Conservation (phyloP, 352 stramenopile genomes). For the Pythium apleroticum region DNA sequence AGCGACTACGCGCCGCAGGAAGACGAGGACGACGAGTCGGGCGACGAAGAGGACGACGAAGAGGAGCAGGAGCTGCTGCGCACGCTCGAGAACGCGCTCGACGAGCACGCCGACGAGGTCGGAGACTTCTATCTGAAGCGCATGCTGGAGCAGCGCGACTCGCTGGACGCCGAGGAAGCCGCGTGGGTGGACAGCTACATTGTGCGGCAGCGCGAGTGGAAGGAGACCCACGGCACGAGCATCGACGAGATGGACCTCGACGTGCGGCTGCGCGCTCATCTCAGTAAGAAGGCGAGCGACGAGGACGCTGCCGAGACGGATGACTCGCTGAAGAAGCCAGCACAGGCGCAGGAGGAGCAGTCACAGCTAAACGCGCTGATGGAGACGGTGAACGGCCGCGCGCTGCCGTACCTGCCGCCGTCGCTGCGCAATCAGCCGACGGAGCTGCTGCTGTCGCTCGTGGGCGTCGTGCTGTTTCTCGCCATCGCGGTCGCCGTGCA, state of each 20-base stretch:
- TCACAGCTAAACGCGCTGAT: not conserved
- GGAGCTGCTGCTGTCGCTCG: constrained; percentile 17
- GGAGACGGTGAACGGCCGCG: constrained; percentile 13
- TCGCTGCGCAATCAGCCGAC: constrained; percentile 8
- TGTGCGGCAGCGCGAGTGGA: constrained; percentile 32
- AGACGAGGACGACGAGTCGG: not conserved
- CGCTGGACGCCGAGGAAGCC: constrained; percentile 27
- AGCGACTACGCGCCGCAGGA: constrained; percentile 25
- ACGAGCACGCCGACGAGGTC: constrained; percentile 26
- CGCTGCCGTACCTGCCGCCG: constrained; percentile 11
- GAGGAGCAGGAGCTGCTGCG: constrained; percentile 15
- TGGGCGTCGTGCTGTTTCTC: constrained; percentile 19
- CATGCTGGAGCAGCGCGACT: constrained; percentile 29
- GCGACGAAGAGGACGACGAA: constrained; percentile 6
- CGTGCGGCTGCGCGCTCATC: constrained; percentile 11
- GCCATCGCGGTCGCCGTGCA: constrained; percentile 23
- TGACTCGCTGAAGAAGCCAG: not conserved
- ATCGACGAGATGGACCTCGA: constrained; percentile 34
- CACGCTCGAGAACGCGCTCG: constrained; percentile 24
- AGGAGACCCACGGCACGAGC: constrained; percentile 32
- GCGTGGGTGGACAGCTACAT: constrained; percentile 35
- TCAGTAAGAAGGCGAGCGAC: not conserved
- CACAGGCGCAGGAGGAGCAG: not conserved
- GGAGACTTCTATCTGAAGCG: constrained; percentile 31
- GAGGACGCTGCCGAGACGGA: not conserved